phyloP scores from a whole-genome alignment of 1,139 yeast genomes.

The Nakaseomyces uthaithaninus region DNA sequence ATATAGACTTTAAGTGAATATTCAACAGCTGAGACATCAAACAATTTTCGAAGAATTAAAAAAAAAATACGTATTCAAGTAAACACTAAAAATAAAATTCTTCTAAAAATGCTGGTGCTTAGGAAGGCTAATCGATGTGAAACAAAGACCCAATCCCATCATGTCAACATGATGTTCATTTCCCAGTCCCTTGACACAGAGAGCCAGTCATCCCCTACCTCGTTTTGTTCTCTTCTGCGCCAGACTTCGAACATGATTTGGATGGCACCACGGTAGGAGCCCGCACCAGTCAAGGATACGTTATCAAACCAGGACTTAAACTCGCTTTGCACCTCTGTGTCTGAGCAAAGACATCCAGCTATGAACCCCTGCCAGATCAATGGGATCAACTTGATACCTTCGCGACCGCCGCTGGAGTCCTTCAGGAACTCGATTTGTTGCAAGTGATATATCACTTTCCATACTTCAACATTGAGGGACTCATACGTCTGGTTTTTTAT shows the following conservation, averaged over 20 bases:
- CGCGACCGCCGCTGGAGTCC: conserved; percentile 3
- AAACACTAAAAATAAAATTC: neutral
- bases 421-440: conserved; percentile 53
- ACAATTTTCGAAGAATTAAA: no score
- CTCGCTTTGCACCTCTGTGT: conserved; percentile 50
- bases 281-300: conserved; percentile 64
- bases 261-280: conserved; percentile 80
- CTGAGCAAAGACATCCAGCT: conserved; percentile 76
- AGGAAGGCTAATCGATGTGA: no score
- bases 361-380: conserved; percentile 85
- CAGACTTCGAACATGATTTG: conserved; percentile 83
- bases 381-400: conserved; percentile 55
- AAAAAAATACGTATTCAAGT: no score
- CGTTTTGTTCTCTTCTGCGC: conserved; percentile 59
- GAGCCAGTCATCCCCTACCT: conserved; percentile 63
- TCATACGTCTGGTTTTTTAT: conserved; percentile 41
- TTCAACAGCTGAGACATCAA: no score
- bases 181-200: conserved; percentile 78
- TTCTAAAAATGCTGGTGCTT: no score
- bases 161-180: conserved; percentile 62
- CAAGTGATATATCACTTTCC: conserved; percentile 53
- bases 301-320: conserved; percentile 78
- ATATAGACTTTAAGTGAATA: no score
- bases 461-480: conserved; percentile 33
- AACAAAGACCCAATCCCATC: no score